Conservation (phyloP, 1,284 basidiomycete genomes). For the Stereum hirsutum region DNA sequence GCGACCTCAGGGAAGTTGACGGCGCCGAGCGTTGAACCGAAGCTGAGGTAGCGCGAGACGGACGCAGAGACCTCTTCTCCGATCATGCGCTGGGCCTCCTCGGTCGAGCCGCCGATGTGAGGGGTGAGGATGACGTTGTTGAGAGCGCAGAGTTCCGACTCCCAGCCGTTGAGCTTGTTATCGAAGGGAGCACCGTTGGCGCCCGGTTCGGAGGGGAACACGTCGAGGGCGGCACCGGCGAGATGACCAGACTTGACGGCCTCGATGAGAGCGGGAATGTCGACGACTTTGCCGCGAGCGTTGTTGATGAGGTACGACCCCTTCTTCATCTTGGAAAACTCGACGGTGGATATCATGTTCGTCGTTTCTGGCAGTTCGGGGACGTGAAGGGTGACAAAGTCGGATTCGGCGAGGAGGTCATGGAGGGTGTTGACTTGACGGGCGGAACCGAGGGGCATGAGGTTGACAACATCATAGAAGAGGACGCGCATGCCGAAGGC, state of each 20-base stretch:
- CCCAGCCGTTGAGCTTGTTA: constrained; percentile 79
- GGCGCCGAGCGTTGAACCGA: constrained; percentile 83
- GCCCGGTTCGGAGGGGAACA: constrained; percentile 90
- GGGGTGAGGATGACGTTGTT: constrained; percentile 94
- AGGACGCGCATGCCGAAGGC: constrained; percentile 94
- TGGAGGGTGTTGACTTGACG: constrained; percentile 81
- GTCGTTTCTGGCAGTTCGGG: constrained; percentile 95
- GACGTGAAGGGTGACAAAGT: constrained; percentile 96
- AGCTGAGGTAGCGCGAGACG: constrained; percentile 86
- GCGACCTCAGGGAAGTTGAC: constrained; percentile 99
- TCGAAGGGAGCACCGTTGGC: constrained; percentile 86
- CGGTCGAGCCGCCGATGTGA: constrained; percentile 98
- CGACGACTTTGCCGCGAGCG: constrained; percentile 90
- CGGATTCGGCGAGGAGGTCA: constrained; percentile 73
- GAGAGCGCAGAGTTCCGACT: constrained; percentile 61
- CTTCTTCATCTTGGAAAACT: constrained; percentile 90
- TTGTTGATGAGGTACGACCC: constrained; percentile 98
- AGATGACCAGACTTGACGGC: constrained; percentile 81
- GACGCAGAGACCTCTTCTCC: constrained; percentile 91
- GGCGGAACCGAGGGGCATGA: constrained; percentile 97
- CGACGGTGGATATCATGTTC: constrained; percentile 79
- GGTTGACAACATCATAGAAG: constrained; percentile 93
- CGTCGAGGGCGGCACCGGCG: constrained; percentile 92
- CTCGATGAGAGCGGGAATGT: constrained; percentile 84
- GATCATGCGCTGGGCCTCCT: constrained; percentile 97